These are phyloP conservation scores for Penicillium rolfsii DNA, from an alignment of 2,329 filamentous ascomycete genomes.

Conservation along the genomic window DNA sequence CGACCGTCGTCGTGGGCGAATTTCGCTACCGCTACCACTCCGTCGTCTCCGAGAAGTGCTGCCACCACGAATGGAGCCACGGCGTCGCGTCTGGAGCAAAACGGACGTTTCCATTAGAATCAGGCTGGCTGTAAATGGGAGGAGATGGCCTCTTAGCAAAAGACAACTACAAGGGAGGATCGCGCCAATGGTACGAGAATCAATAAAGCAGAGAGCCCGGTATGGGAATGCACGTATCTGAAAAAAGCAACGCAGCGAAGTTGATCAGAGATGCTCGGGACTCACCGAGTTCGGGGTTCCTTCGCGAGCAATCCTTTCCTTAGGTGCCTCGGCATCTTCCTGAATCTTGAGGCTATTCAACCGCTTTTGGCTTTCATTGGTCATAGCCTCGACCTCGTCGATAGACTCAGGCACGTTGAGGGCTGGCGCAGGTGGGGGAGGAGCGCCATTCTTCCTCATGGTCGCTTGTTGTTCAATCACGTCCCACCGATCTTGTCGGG, in stretches of 20 bases:
- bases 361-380: slow-evolving; percentile 82
- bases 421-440: slow-evolving; percentile 44
- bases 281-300: slow-evolving; percentile 51
- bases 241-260: slow-evolving; percentile 25
- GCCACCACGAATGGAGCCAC: slow-evolving; percentile 44
- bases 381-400: slow-evolving; percentile 77
- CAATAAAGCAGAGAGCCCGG: slow-evolving; percentile 23
- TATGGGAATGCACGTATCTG: slow-evolving; percentile 30
- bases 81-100: slow-evolving; percentile 52
- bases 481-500: slow-evolving; percentile 87
- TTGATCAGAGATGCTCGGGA: slow-evolving; percentile 36
- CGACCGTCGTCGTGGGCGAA: slow-evolving; percentile 47
- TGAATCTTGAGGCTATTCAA: slow-evolving; percentile 89
- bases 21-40: slow-evolving; percentile 47
- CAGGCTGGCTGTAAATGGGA: slow-evolving; percentile 47
- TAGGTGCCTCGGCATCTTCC: slow-evolving; percentile 61
- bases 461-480: slow-evolving; percentile 79
- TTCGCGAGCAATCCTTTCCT: slow-evolving; percentile 57
- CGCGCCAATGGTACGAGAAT: slow-evolving; percentile 4
- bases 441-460: slow-evolving; percentile 60
- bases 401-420: slow-evolving; percentile 50
- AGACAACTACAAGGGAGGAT: slow-evolving; percentile 32
- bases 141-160: slow-evolving; percentile 47
- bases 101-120: slow-evolving; percentile 53
- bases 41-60: slow-evolving; percentile 41